Evolutionary conservation across 2,329 filamentous ascomycete species (phyloP), one percentile per base, ranked within the genome.

Genomic region (Sphaerostilbella broomeana): DNA sequence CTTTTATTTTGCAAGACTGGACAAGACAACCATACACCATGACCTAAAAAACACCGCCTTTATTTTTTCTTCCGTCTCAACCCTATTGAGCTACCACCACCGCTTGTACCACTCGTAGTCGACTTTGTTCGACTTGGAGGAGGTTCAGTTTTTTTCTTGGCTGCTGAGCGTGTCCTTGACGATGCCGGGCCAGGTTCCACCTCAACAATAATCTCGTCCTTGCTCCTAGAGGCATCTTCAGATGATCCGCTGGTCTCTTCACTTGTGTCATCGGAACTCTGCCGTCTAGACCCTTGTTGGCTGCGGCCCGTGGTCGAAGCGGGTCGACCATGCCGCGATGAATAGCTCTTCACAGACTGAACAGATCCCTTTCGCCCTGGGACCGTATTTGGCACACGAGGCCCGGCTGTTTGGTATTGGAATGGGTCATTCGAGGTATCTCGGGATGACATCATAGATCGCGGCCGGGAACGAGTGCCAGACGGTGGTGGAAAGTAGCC

Each of bases 401-500:
- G 53, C 10, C 66, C 69, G 16, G 58, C 60, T 4, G 67, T 70
- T 57, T 75, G 71, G 51, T 69, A 77, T 45, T 67, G 64, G 43
- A 77, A 77, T 4, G 73, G 72, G 43, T 77, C 68, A 11, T 60
- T 40, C 12, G 25, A n/a, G 40, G 4, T 47, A 47, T 25, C 44
- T 39, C 54, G 15, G 12, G 8, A 16, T 17, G 28, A 16, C 28
- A 31, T 15, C 22, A 17, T 10, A 50, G 69, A 67, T 11, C 63
- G 63, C 26, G 60, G 62, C 20, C 68, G 67, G 20, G 60, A 54
- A 6, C 62, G 63, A 19, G 63, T 53, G 26, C 60, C 53, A 8
- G 59, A 58, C 13, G 72, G 69, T 6, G 71, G 69, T 12, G 70
- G 59, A 38, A 75, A 75, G 42, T 70, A 67, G 21, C 73, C 72